Conservation (phyloP, 768 basidiomycete species). For the Pisolithus orientalis region DNA sequence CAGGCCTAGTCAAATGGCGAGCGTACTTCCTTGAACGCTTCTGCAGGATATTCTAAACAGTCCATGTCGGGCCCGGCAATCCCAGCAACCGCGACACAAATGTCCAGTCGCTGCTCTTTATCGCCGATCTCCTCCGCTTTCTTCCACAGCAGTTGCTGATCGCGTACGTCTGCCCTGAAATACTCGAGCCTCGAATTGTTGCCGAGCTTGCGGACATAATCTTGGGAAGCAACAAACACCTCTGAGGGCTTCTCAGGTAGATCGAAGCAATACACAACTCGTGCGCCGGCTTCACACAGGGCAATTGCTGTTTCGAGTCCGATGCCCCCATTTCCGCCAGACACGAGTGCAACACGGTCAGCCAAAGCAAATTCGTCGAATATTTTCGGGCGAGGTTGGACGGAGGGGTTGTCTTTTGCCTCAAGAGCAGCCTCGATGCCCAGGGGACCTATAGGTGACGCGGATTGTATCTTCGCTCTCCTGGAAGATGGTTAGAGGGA, state of each 20-base stretch:
- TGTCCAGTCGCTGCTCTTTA: conserved; percentile 64
- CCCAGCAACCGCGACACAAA: conserved; percentile 75
- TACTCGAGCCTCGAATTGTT: conserved; percentile 50
- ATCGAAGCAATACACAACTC: conserved; percentile 67
- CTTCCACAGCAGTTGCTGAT: conserved; percentile 57
- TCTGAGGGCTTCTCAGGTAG: conserved; percentile 48
- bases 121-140: conserved; percentile 55
- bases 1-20: conserved; percentile 2
- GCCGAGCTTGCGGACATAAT: conserved; percentile 44
- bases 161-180: conserved; percentile 54
- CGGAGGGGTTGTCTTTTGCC: conserved; percentile 30
- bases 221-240: conserved; percentile 51
- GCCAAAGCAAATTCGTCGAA: conserved; percentile 54
- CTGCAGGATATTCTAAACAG: conserved; percentile 60
- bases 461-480: conserved; percentile 30
- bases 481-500: background rate
- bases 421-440: conserved; percentile 55
- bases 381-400: conserved; percentile 40
- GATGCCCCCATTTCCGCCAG: conserved; percentile 62
- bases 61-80: conserved; percentile 48
- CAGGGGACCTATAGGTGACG: conserved; percentile 53
- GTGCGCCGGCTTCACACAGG: conserved; percentile 66
- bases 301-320: conserved; percentile 79
- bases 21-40: conserved; percentile 55
- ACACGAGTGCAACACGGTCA: conserved; percentile 54